phyloP scores from a whole-genome alignment of 257 asterid species.

The Penstemon eatonii region DNA sequence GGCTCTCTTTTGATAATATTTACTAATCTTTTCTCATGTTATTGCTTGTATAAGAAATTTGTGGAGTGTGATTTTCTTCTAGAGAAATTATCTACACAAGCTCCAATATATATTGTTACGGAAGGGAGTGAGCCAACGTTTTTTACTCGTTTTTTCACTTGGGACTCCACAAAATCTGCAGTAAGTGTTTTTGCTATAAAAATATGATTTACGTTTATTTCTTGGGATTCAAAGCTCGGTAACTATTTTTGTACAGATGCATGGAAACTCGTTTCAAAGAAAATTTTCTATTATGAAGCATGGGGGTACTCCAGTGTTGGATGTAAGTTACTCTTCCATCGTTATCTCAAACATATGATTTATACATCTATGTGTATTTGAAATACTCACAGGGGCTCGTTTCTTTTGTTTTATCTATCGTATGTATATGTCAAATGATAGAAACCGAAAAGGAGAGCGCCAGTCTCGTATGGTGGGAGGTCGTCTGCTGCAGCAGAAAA shows the following conservation, averaged over 20 bases:
- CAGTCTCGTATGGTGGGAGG: slow-evolving; percentile 71
- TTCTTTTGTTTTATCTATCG: not conserved
- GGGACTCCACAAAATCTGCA: slow-evolving; percentile 81
- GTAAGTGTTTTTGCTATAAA: slow-evolving; percentile 52
- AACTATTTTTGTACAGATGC: slow-evolving; percentile 60
- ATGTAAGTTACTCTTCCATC: slow-evolving; percentile 54
- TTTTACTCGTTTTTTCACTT: slow-evolving; percentile 87
- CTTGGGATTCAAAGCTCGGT: slow-evolving; percentile 10
- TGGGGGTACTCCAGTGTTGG: slow-evolving; percentile 55
- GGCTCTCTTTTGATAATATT: not conserved
- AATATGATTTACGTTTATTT: not conserved
- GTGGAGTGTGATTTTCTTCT: slow-evolving; percentile 82
- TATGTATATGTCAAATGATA: slow-evolving; percentile 29
- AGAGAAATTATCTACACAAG: slow-evolving; percentile 72
- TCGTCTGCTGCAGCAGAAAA: slow-evolving; percentile 83
- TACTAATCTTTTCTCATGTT: slow-evolving; percentile 3
- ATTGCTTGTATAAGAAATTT: slow-evolving; percentile 64
- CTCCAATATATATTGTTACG: slow-evolving; percentile 75
- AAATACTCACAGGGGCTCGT: not conserved
- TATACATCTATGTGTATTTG: too few species aligned
- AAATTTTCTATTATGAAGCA: slow-evolving; percentile 71
- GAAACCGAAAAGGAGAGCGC: slow-evolving; percentile 89
- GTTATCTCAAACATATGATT: not conserved
- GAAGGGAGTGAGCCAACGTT: slow-evolving; percentile 93
- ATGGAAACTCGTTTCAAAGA: slow-evolving; percentile 92